Base-by-base conservation (phyloP, 2,329 filamentous ascomycete species). In the Hymenoscyphus infarciens region DNA sequence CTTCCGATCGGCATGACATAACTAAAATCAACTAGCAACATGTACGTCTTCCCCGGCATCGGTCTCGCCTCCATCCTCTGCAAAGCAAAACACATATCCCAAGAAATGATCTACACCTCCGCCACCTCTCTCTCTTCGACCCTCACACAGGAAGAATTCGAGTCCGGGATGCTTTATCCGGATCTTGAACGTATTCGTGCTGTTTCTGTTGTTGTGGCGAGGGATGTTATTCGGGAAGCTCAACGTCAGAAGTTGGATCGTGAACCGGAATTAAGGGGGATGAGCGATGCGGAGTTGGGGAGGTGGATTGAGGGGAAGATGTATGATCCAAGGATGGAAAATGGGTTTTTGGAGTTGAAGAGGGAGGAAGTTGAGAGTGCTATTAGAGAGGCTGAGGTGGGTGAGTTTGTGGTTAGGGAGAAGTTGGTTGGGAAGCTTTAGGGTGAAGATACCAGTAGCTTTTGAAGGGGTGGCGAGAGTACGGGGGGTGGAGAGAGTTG, bases 21-120 rank as follows among this genome's bases (percentile, higher is more conserved):
- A 22, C 29, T 19, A 59, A 33, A 22, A 13, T 11, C 42, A 57
- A 52, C 53, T 65, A 96, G 96, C 78, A 96, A 96, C 76, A 90
- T 88, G 6, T 90, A 91, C 53, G 88, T 89, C 11, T 96, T 96
- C 74, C 92, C 92, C 0, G 91, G 91, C 1, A 93, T 96, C 64
- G 92, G 91, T 0, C 86, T 96, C 1, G 92, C 90, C 11, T 84
- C 84, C 3, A 84, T 97, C 1, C 82, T 96, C 1, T 87, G 82
- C 56, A 86, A 90, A 35, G 82, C 89, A 3, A 80, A 78, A 15
- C 81, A 85, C 2, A 79, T 96, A 27, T 69, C 58, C 31, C 67
- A 72, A 65, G 67, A 71, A 61, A 73, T 73, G 69, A 92, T 96
- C 84, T 85, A 96, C 19, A 87, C 95, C 0, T 89, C 89, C 0